A percentile compares a stretch with the other conserved stretches of the same genome.
Conservation (phyloP, 116 monocot genomes). For the Posidonia oceanica region DNA sequence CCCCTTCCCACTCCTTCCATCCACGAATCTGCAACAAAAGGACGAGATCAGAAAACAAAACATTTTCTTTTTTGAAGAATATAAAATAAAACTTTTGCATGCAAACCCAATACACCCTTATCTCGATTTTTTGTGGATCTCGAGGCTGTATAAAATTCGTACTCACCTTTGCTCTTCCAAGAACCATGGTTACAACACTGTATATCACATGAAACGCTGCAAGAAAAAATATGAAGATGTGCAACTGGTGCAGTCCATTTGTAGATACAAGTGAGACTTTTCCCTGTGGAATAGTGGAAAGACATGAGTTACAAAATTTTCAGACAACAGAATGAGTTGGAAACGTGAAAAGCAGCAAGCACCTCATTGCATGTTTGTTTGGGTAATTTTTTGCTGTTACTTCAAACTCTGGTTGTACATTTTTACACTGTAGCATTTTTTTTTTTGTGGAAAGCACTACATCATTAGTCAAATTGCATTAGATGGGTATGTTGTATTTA, state of each 20-base stretch:
- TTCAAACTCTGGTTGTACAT: too few species aligned
- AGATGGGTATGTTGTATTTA: too few species aligned
- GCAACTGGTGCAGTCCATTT: conserved; percentile 74
- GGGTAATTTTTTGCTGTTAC: too few species aligned
- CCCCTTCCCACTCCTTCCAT: conserved; percentile 85
- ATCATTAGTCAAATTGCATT: too few species aligned
- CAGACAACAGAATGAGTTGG: background rate
- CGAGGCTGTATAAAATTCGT: background rate
- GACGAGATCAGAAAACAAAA: background rate
- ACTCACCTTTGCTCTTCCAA: conserved; percentile 84
- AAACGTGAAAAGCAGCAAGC: background rate
- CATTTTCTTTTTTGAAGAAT: too few species aligned
- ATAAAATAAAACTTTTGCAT: too few species aligned
- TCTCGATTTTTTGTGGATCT: too few species aligned
- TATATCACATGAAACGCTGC: conserved; percentile 73
- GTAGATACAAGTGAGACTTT: conserved; percentile 66
- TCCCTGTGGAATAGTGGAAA: conserved; percentile 32
- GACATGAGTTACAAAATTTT: background rate
- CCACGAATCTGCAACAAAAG: conserved; percentile 38
- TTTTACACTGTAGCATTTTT: too few species aligned
- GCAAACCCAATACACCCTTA: too few species aligned
- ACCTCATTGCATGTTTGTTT: background rate
- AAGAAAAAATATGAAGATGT: conserved; percentile 95
- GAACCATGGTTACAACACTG: conserved; percentile 76
- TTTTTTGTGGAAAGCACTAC: too few species aligned